phyloP scores from a whole-genome alignment of 2,329 filamentous ascomycete genomes.

The Alternaria novae-zelandiae region DNA sequence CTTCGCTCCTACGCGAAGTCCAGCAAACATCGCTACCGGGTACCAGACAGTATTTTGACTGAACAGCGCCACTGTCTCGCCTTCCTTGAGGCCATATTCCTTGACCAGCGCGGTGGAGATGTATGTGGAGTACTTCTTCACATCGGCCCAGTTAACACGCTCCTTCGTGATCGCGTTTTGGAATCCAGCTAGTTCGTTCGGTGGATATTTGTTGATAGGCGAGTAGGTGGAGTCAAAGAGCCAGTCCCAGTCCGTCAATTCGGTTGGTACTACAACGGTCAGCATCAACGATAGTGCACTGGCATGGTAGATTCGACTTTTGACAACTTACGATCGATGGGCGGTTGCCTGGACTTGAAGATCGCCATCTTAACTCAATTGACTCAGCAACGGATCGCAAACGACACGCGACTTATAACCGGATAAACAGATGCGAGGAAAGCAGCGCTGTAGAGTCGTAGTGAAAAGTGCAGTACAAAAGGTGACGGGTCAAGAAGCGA shows the following conservation, averaged over 20 bases:
- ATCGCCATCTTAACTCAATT: constrained; percentile 41
- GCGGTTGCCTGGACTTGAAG: constrained; percentile 53
- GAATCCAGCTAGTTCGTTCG: constrained; percentile 57
- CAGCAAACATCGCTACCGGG: constrained; percentile 66
- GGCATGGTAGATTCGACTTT: neutral
- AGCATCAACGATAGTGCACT: neutral
- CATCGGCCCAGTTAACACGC: constrained; percentile 62
- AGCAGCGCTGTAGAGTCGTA: neutral
- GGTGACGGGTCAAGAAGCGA: neutral
- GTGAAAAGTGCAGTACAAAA: neutral
- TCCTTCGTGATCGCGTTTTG: constrained; percentile 66
- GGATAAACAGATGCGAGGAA: neutral
- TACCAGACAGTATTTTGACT: constrained; percentile 72
- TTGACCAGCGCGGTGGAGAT: constrained; percentile 66
- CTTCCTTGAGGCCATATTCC: constrained; percentile 60
- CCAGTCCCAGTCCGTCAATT: constrained; percentile 67
- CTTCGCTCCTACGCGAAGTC: constrained; percentile 61
- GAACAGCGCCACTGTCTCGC: constrained; percentile 67
- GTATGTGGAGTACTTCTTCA: constrained; percentile 63
- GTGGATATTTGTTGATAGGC: constrained; percentile 51
- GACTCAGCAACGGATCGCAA: neutral
- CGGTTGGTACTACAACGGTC: constrained; percentile 55
- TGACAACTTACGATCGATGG: constrained; percentile 47
- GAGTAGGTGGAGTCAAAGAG: constrained; percentile 64
- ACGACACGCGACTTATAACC: neutral